Evolutionary conservation across 202 grass and related monocot genomes (phyloP), one percentile per base, ranked within the genome.

Genomic region (Sporobolus alterniflorus): DNA sequence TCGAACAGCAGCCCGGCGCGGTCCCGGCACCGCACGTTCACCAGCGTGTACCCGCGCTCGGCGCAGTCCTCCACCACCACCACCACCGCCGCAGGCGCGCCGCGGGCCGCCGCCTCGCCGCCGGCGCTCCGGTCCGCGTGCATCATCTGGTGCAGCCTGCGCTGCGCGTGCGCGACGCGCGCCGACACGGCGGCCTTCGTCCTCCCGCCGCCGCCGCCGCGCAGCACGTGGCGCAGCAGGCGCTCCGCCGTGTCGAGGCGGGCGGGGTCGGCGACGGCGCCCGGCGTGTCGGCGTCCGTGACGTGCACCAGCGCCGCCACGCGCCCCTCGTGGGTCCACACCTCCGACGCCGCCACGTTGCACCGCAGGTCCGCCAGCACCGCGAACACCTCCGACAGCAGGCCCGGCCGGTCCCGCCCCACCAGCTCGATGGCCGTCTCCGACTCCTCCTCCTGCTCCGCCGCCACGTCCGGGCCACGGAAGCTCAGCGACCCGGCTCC

Each of bases 121-220:
- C 0, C 24, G 4, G 3, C 11, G 70, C 18, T 5, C 0, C 83
- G 60, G 75, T 97, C 94, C 0, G 85, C 89, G 70, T 80, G 83
- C 93, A 98, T 92, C 68, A 98, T 95, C 79, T 94, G 96, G 84
- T 98, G 96, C 33, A 98, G 85, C 13, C 96, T 78, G 70, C 96
- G 92, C 77, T 87, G 88, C 20, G 76, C 63, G 77, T 96, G 93
- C 30, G 83, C 83, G 43, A 22, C 71, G 83, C 85, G 64, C 79
- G 52, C 81, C 77, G 69, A 85, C 50, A 94, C 56, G 57, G 74
- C 80, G 11, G 96, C 92, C 25, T 77, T 77, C 1, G 88, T 84
- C 83, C 80, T 88, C 70, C 90, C 92, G 54, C 72, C 72, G 32
- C 78, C 79, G 73, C 89, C 81, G 20, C 91, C 96, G 71, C 86